phyloP scores from a whole-genome alignment of 2,329 filamentous ascomycete genomes.

The Capronia epimyces region DNA sequence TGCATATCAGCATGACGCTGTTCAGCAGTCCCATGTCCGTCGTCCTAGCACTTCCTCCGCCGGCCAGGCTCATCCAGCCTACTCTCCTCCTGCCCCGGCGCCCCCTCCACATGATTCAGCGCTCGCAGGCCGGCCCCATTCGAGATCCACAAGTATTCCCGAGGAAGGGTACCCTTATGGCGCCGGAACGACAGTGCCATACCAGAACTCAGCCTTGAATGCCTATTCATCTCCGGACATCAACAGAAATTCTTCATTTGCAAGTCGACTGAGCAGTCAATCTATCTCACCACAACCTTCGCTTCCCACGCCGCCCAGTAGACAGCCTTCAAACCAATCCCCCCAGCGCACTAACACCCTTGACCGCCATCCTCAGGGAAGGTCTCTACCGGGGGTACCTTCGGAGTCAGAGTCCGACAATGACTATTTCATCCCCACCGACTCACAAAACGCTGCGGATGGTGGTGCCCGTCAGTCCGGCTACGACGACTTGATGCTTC shows the following conservation, averaged over 20 bases:
- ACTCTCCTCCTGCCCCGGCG: constrained; percentile 34
- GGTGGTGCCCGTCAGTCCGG: constrained; percentile 38
- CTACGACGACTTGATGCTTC: constrained; percentile 54
- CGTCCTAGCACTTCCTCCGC: constrained; percentile 14
- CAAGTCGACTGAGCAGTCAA: constrained; percentile 30
- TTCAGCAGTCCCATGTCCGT: constrained; percentile 13
- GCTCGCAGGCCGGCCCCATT: constrained; percentile 35
- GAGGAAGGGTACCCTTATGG: constrained; percentile 20
- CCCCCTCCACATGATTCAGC: constrained; percentile 40
- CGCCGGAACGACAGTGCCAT: constrained; percentile 7
- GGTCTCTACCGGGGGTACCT: constrained; percentile 56
- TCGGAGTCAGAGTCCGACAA: constrained; percentile 39
- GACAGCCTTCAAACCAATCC: constrained; percentile 47
- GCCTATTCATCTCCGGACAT: constrained; percentile 24
- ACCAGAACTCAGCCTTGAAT: constrained; percentile 12
- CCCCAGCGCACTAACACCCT: constrained; percentile 50
- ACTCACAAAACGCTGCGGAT: constrained; percentile 20
- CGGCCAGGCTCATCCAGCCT: constrained; percentile 11
- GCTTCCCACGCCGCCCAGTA: constrained; percentile 46
- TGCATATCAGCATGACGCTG: constrained; percentile 18
- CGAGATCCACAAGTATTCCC: constrained; percentile 24
- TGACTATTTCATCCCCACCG: constrained; percentile 29
- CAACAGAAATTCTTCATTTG: constrained; percentile 25
- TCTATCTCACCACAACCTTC: constrained; percentile 36
- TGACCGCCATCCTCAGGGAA: constrained; percentile 52